phyloP scores from a whole-genome alignment of 768 basidiomycete genomes.

The Boletellus ananas region DNA sequence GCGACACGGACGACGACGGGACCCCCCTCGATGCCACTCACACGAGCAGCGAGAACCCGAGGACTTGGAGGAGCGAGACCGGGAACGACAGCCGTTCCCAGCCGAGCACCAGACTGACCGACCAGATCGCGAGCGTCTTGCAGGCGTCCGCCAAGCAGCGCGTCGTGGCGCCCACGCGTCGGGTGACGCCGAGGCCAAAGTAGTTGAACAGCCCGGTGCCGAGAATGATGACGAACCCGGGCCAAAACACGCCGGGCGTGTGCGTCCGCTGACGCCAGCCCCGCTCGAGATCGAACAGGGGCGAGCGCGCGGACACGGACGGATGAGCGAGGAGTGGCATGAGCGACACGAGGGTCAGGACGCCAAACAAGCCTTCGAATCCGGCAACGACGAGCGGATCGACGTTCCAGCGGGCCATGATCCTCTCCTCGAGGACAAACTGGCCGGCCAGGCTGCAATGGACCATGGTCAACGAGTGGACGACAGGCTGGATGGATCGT shows the following conservation, averaged over 20 bases:
- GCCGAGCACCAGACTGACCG: slow-evolving; percentile 81
- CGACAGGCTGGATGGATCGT: slow-evolving; percentile 26
- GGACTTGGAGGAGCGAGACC: slow-evolving; percentile 74
- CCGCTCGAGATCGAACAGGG: slow-evolving; percentile 83
- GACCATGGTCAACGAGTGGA: background rate
- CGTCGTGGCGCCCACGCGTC: slow-evolving; percentile 89
- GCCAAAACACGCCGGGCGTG: slow-evolving; percentile 66
- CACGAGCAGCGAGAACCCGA: slow-evolving; percentile 87
- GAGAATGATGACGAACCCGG: slow-evolving; percentile 66
- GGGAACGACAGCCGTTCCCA: slow-evolving; percentile 88
- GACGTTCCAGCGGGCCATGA: slow-evolving; percentile 83
- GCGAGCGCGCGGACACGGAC: slow-evolving; percentile 57
- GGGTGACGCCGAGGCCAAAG: slow-evolving; percentile 90
- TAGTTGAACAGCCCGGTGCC: slow-evolving; percentile 83
- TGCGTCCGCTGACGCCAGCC: slow-evolving; percentile 88
- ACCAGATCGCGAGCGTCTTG: slow-evolving; percentile 92
- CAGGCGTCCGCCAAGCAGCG: slow-evolving; percentile 92
- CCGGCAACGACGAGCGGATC: slow-evolving; percentile 91
- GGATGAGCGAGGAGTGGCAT: slow-evolving; percentile 78
- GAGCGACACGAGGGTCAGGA: slow-evolving; percentile 69
- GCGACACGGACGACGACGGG: slow-evolving; percentile 4
- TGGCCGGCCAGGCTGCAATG: slow-evolving; percentile 74
- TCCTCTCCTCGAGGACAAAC: slow-evolving; percentile 96
- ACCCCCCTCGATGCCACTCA: slow-evolving; percentile 40
- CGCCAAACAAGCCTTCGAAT: slow-evolving; percentile 90